Evolutionary conservation across 768 basidiomycete genomes (phyloP), one percentile per base, ranked within the genome.

Genomic region (Boletales sp.): DNA sequence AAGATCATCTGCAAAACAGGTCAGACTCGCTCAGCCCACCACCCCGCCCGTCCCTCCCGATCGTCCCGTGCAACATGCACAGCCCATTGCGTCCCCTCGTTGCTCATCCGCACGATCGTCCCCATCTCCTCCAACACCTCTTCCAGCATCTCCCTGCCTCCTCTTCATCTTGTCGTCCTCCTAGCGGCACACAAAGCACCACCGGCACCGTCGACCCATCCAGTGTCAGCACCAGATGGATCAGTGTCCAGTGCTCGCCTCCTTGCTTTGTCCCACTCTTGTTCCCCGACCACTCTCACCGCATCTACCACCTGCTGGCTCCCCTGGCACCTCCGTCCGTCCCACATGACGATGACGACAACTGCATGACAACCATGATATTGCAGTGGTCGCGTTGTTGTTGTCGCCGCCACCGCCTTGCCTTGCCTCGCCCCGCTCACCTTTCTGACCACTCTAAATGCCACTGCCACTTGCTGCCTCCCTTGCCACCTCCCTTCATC

Each of bases 101-200:
- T 85, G 59, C 86, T 95, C 40, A 79, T 65, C n/a, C 72, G 71
- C 35, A 97, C 81, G 59, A 98, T 94, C 29, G 91, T 84, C 18
- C 74, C 65, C 14, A 99, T 70, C 66, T 98, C 93, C 1, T 64
- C 62, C 10, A 86, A 60, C 3, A 90, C 94, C 50, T 81, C 79
- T 5, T 87, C 80, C 58, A 88, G 90, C 1, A 84, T 81, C 36
- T 76, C 55, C 85, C 80, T 27, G 79, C 76, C 30, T 86, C 85
- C 17, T 82, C 84, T 17, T 82, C 72, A 36, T 88, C 94, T 37
- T 93, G 73, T 42, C 90, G 76, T 11, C 88, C 88, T 53, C 90
- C 87, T 19, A 98, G 74, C 0, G 97, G 95, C 2, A 98, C 74
- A 53, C 89, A 90, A 67, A 98, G 93, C 12, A 97, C 74, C 21